phyloP scores from a whole-genome alignment of 495 filamentous ascomycete genomes.

The Penicillium cinerascens region DNA sequence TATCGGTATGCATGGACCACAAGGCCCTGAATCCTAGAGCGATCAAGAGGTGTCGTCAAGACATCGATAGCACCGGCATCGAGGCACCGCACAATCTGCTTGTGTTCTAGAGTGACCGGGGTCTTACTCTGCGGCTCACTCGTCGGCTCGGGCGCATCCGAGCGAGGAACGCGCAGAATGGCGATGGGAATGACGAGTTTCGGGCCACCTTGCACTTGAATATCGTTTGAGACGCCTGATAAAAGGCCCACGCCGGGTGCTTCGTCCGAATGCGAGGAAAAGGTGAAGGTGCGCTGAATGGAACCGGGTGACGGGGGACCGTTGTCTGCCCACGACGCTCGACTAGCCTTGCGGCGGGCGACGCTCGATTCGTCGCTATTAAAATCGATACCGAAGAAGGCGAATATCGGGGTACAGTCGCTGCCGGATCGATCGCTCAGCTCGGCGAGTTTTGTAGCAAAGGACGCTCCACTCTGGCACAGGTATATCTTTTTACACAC shows the following conservation, averaged over 20 bases:
- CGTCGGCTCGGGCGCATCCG: slow-evolving; percentile 23
- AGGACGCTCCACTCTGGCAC: slow-evolving; percentile 66
- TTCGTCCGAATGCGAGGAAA: slow-evolving; percentile 49
- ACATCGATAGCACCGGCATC: slow-evolving; percentile 87
- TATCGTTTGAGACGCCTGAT: slow-evolving; percentile 64
- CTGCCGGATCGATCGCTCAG: slow-evolving; percentile 60
- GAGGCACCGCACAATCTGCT: slow-evolving; percentile 61
- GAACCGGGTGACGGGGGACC: slow-evolving; percentile 34
- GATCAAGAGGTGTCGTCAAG: slow-evolving; percentile 69
- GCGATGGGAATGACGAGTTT: slow-evolving; percentile 73
- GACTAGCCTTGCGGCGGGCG: slow-evolving; percentile 37
- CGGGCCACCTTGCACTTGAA: slow-evolving; percentile 66
- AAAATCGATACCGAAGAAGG: slow-evolving; percentile 65
- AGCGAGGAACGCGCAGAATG: slow-evolving; percentile 48
- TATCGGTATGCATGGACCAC: slow-evolving; percentile 79
- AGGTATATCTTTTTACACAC: slow-evolving; percentile 61
- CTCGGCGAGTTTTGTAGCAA: slow-evolving; percentile 64
- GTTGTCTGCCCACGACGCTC: slow-evolving; percentile 36
- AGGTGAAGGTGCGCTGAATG: slow-evolving; percentile 41
- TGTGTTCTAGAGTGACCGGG: slow-evolving; percentile 34
- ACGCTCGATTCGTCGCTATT: slow-evolving; percentile 28
- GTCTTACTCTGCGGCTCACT: slow-evolving; percentile 42
- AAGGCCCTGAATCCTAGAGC: slow-evolving; percentile 64
- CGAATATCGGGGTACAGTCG: slow-evolving; percentile 67
- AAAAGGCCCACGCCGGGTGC: slow-evolving; percentile 67